Conservation (phyloP, 179 eudicot genomes). For the Carnegiea gigantea region DNA sequence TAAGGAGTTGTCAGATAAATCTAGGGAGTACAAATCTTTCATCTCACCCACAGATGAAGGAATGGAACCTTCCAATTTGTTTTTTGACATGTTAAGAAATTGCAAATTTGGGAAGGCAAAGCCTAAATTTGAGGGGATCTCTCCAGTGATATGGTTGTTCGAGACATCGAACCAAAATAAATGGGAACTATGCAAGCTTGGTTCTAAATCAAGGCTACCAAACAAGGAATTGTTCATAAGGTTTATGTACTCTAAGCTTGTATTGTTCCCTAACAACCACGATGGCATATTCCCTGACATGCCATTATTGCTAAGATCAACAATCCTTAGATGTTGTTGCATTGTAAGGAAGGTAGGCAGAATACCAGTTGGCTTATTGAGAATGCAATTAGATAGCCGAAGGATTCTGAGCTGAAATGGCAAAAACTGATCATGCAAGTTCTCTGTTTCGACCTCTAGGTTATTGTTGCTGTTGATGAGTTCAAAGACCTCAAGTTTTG, state of each 20-base stretch:
- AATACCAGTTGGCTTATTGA: conserved; percentile 12
- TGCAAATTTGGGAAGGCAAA: neutral
- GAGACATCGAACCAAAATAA: conserved; percentile 14
- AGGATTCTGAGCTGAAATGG: conserved; percentile 24
- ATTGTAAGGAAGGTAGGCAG: conserved; percentile 6
- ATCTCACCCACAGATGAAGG: conserved; percentile 7
- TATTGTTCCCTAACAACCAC: conserved; percentile 5
- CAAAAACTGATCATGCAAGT: neutral
- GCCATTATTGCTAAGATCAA: conserved; percentile 12
- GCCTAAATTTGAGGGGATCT: conserved; percentile 14
- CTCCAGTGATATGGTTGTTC: neutral
- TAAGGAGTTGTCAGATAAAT: conserved; percentile 23
- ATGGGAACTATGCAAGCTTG: neutral
- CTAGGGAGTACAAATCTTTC: conserved; percentile 5
- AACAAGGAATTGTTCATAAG: conserved; percentile 4
- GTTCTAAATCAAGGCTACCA: conserved; percentile 8
- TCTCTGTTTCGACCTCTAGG: conserved; percentile 20
- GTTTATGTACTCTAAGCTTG: neutral
- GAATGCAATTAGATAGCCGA: conserved; percentile 21
- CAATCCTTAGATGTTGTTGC: conserved; percentile 12
- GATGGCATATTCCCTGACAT: conserved; percentile 4
- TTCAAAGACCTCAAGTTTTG: conserved; percentile 21
- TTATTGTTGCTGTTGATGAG: conserved; percentile 1
- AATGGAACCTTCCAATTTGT: conserved; percentile 10
- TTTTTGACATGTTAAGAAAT: conserved; percentile 9